Percentiles rank a stretch among this genome's conserved stretches.
These are phyloP conservation scores for Rhizophagus sp. DNA, from an alignment of 192 early-diverging fungal species.

Conservation along the genomic window DNA sequence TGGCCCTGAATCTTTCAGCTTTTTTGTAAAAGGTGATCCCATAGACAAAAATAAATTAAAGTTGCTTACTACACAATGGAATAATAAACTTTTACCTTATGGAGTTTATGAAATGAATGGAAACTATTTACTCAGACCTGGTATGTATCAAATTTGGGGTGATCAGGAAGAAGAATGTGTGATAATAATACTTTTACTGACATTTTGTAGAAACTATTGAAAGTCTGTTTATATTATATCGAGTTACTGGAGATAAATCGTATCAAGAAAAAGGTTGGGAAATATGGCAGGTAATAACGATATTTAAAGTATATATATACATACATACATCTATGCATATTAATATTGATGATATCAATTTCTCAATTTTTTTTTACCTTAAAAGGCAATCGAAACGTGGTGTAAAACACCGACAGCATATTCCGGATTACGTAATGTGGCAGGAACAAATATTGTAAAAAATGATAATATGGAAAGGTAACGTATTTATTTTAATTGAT, in stretches of 20 bases:
- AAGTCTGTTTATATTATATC: constrained; percentile 71
- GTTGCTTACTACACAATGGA: background rate
- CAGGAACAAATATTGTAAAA: constrained; percentile 27
- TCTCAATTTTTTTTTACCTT: background rate
- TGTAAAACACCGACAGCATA: constrained; percentile 52
- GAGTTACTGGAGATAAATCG: constrained; percentile 62
- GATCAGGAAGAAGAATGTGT: background rate
- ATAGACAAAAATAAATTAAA: constrained; percentile 13
- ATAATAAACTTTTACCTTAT: constrained; percentile 25
- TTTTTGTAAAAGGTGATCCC: constrained; percentile 7
- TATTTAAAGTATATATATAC: no score
- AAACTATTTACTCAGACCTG: background rate
- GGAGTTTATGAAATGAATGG: background rate
- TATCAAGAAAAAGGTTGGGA: constrained; percentile 75
- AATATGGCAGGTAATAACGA: constrained; percentile 49
- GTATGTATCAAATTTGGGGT: background rate
- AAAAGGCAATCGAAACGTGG: constrained; percentile 46
- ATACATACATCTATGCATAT: background rate
- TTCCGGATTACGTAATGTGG: constrained; percentile 49
- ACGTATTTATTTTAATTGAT: background rate
- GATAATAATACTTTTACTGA: background rate
- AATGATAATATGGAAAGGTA: constrained; percentile 61
- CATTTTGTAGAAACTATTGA: constrained; percentile 62
- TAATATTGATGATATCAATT: background rate
- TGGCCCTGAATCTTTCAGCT: constrained; percentile 51